A percentile compares a stretch with the other conserved stretches of the same genome.
phyloP scores from a whole-genome alignment of 2,329 filamentous ascomycete genomes.

The Clarireedia paspali region DNA sequence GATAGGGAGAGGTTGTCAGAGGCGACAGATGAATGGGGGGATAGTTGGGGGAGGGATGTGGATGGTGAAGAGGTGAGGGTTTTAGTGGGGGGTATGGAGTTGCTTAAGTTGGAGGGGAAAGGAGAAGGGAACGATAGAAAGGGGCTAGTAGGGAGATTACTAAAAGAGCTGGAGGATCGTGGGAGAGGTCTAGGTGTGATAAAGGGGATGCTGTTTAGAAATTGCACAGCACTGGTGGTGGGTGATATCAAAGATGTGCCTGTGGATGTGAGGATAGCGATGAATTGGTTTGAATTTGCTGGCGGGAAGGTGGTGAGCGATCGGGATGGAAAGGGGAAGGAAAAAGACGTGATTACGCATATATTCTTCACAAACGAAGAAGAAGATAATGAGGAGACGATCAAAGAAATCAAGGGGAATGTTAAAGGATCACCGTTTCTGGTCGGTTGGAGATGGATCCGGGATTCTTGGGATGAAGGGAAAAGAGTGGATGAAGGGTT shows the following conservation, averaged over 20 bases:
- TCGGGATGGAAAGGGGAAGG: constrained; percentile 31
- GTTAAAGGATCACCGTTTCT: constrained; percentile 51
- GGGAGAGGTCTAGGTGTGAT: constrained; percentile 41
- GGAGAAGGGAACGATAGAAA: constrained; percentile 34
- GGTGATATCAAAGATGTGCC: constrained; percentile 16
- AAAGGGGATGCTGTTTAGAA: constrained; percentile 45
- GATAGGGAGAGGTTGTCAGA: constrained; percentile 45
- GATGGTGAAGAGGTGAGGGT: constrained; percentile 52
- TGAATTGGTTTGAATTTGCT: constrained; percentile 59
- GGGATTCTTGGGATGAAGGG: constrained; percentile 70
- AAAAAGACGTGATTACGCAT: constrained; percentile 59
- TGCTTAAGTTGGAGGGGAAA: too few relatives aligned
- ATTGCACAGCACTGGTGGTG: constrained; percentile 30
- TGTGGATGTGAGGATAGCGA: constrained; percentile 37
- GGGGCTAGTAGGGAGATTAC: constrained; percentile 41
- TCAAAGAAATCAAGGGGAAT: constrained; percentile 33
- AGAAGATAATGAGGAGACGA: constrained; percentile 32
- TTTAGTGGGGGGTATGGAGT: constrained; percentile 40
- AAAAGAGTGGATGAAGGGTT: constrained; percentile 75
- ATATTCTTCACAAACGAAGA: constrained; percentile 48
- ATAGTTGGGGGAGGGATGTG: constrained; percentile 73
- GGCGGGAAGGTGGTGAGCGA: constrained; percentile 47
- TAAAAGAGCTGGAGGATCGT: constrained; percentile 47
- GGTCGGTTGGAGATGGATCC: constrained; percentile 65
- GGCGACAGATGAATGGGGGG: constrained; percentile 69